Base-by-base conservation (phyloP, 2,329 filamentous ascomycete genomes). In the Botrytis aclada region DNA sequence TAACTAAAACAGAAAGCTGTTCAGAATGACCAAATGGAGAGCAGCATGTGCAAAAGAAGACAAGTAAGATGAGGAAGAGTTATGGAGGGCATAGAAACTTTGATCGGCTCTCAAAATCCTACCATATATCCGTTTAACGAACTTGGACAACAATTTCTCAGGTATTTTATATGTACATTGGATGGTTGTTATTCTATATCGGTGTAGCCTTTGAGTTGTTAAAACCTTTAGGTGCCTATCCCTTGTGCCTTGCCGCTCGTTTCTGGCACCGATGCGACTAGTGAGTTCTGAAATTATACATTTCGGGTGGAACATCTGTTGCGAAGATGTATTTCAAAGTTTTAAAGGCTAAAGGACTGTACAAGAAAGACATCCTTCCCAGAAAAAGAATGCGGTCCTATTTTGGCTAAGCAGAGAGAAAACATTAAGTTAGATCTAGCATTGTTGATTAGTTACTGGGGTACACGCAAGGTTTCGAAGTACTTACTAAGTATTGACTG, bases 11-110 rank as follows among this genome's bases (percentile, higher is more conserved):
- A 18, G n/a, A 18, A 54, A 29, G n/a, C n/a, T 54, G 12, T 29
- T 29, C 14, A 6, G 2, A 29, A 54, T 18, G 10, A n/a, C 51
- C 8, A 12, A 29, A 54, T 7, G 0, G 4, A 3, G 51, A 29
- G 3, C 3, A 2, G n/a, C 51, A 0, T 25, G 1, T 0, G 0
- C 1, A 54, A 7, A 0, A n/a, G 2, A 0, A n/a, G 12, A 54
- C 2, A 7, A 8, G 3, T 16, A 1, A 54, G 2, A 54, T 0
- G 2, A 54, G 51, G 6, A 3, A n/a, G 5, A 7, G 14, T 5
- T 54, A n/a, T 29, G 16, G 1, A 14, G 6, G 14, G 0, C 18
- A 54, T 1, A 0, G 12, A 29, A 2, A 54, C 6, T 54, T 6
- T 16, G 4, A 29, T 29, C 14, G 2, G 0, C 6, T 25, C 51